Evolutionary conservation across 106 monocot species (phyloP), one percentile per base, ranked within the genome.

Genomic region (Gastrodia elata): DNA sequence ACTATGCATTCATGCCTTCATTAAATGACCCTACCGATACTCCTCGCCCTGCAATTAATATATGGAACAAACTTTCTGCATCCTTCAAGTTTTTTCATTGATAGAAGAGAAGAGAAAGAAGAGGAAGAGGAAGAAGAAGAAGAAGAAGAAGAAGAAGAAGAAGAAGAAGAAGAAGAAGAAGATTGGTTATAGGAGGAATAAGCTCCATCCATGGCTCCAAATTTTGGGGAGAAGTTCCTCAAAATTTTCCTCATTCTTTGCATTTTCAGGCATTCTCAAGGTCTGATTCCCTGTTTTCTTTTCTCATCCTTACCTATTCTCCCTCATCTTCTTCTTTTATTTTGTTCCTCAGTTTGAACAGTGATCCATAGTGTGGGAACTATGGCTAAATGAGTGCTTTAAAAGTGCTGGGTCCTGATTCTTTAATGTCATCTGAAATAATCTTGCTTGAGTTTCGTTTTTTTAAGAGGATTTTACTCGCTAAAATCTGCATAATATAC

Each of bases 201-300:
- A 71, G 20, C 65, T 40, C 28, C 10, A 0, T 14, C 41, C 72
- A 79, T 79, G 79, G 83, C 55, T 71, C 22, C 43, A 8, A 65
- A 61, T 38, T 75, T 57, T 22, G 68, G 22, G 30, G 74, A 30
- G 36, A 56, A 74, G 43, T 78, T 81, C 27, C 71, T 82, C 55
- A 84, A 48, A 59, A 74, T 84, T 61, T 43, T 88, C 43, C 44
- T 88, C 22, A 40, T 80, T 4, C 70, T 89, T 70, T 48, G 57
- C 57, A 64, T 79, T 43, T 30, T 81, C 10, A 34, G 57, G 76
- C 79, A 76, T 32, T 46, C 71, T 68, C 84, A 77, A 80, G 88
- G 88, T 88, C 55, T 33, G 64, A 20, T 67, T 13, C 49, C 15
- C 28, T 28, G 28, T 68, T 0, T 27, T 10, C 56, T 70, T 6